Evolutionary conservation across 495 filamentous ascomycete genomes (phyloP).

Genomic region (Penicillium subrubescens): DNA sequence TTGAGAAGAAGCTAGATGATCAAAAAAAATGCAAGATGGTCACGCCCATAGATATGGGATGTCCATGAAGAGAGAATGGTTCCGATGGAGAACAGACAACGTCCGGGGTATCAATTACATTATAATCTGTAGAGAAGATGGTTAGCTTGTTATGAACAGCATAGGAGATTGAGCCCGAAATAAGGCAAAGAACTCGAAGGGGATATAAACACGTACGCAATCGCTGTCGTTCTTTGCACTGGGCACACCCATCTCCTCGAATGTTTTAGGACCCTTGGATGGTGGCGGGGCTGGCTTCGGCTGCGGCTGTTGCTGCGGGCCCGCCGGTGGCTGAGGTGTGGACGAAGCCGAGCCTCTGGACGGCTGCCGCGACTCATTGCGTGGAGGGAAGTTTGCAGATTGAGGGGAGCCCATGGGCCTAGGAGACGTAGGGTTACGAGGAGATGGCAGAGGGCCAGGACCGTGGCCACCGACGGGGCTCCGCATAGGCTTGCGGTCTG

Average conservation of each 20-base stretch:
- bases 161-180: not conserved
- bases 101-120: slow-evolving; percentile 63
- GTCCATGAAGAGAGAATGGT: not conserved
- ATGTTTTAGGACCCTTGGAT: slow-evolving; percentile 89
- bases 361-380: slow-evolving; percentile 37
- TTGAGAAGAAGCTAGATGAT: not conserved
- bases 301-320: slow-evolving; percentile 32
- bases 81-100: not conserved
- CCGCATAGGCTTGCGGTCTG: slow-evolving; percentile 39
- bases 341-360: slow-evolving; percentile 36
- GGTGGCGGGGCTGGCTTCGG: slow-evolving; percentile 48
- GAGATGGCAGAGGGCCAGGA: slow-evolving; percentile 25
- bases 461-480: slow-evolving; percentile 29
- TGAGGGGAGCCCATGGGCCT: slow-evolving; percentile 36
- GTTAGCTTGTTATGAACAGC: slow-evolving; percentile 28
- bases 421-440: slow-evolving; percentile 33
- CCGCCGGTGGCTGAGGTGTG: slow-evolving; percentile 31
- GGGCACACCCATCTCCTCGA: slow-evolving; percentile 97
- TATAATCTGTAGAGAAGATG: slow-evolving; percentile 46
- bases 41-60: slow-evolving; percentile 14
- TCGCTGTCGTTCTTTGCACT: slow-evolving; percentile 76
- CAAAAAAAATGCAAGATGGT: slow-evolving; percentile 13
- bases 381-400: slow-evolving; percentile 33
- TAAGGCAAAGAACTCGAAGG: not conserved
- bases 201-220: slow-evolving; percentile 70